Evolutionary conservation across 2,329 filamentous ascomycete genomes (phyloP).

Genomic region (Alternaria atra): DNA sequence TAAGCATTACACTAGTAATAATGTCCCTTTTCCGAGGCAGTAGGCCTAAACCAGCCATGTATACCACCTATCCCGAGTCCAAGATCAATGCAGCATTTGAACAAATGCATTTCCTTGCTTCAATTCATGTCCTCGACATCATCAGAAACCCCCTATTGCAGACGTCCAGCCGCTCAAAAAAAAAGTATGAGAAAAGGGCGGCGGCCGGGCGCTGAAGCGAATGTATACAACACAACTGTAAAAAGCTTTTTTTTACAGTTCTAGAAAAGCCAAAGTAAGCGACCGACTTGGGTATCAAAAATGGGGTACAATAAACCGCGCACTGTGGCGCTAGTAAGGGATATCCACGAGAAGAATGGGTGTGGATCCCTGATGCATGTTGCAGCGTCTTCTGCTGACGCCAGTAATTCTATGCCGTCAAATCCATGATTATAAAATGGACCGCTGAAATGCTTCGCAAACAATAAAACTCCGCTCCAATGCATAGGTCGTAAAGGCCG

Average conservation of each 20-base stretch:
- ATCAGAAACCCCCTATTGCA: constrained; percentile 22
- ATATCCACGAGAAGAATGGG: constrained; percentile 21
- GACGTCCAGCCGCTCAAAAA: constrained; percentile 30
- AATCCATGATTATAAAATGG: constrained; percentile 23
- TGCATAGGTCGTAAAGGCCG: constrained; percentile 51
- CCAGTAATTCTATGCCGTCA: constrained; percentile 37
- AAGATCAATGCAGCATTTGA: constrained; percentile 3
- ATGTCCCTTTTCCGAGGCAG: constrained; percentile 22
- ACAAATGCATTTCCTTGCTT: constrained; percentile 9
- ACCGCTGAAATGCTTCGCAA: constrained; percentile 49
- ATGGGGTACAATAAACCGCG: constrained; percentile 29
- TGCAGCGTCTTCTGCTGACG: constrained; percentile 23
- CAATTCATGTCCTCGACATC: background rate
- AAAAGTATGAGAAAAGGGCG: constrained; percentile 22
- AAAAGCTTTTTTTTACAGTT: constrained; percentile 19
- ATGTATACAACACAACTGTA: constrained; percentile 34
- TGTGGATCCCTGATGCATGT: constrained; percentile 19
- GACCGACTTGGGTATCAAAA: constrained; percentile 50
- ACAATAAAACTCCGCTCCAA: constrained; percentile 47
- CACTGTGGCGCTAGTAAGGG: constrained; percentile 19
- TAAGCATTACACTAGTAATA: constrained; percentile 48
- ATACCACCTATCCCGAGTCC: constrained; percentile 1
- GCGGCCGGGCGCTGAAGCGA: constrained; percentile 40
- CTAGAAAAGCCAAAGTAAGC: constrained; percentile 29
- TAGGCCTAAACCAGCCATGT: constrained; percentile 4